Base-by-base conservation (phyloP, 2,329 filamentous ascomycete species). In the Nectriaceae sp. region DNA sequence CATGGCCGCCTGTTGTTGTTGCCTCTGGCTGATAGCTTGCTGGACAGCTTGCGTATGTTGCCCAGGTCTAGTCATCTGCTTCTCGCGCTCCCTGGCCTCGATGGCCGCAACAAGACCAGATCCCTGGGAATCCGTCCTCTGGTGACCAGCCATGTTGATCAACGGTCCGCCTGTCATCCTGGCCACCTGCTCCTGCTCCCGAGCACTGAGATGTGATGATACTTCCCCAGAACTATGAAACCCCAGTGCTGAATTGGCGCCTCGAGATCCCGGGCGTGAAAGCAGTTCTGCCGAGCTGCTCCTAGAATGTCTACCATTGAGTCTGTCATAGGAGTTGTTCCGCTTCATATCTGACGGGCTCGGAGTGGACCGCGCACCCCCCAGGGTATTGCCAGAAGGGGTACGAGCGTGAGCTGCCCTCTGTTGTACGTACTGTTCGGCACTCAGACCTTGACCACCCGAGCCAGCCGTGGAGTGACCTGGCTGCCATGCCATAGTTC, bases 141-240 rank as follows among this genome's bases (percentile, higher is more conserved):
- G 74, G 42, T 76, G 76, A 42, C 79, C 79, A 4, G 79, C 55
- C 65, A 95, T 74, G 49, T 81, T 84, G 59, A 95, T 80, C 42
- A 96, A 74, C 0, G 91, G 88, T 0, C 84, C 85, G 1, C 89
- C 88, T 1, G 90, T 96, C 58, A 90, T 77, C 31, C 88, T 83
- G 10, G 91, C 89, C n/a, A 96, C 80, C 57, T 95, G 87, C 69
- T 95, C 90, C 66, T 95, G 91, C 68, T 96, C 91, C 15, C 88
- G 83, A 16, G 91, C 91, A 18, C 89, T 91, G n/a, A 96, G 76
- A 48, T 86, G 81, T 0, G 80, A 76, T 20, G 62, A 75, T 39
- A 62, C 43, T 21, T 72, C 69, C 3, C 69, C 68, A 11, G 61
- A 55, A 31, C 54, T 55, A 4, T 79, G 70, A 55, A 83, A 77